Conservation (phyloP, 2,329 filamentous ascomycete genomes). For the Remersonia thermophila region DNA sequence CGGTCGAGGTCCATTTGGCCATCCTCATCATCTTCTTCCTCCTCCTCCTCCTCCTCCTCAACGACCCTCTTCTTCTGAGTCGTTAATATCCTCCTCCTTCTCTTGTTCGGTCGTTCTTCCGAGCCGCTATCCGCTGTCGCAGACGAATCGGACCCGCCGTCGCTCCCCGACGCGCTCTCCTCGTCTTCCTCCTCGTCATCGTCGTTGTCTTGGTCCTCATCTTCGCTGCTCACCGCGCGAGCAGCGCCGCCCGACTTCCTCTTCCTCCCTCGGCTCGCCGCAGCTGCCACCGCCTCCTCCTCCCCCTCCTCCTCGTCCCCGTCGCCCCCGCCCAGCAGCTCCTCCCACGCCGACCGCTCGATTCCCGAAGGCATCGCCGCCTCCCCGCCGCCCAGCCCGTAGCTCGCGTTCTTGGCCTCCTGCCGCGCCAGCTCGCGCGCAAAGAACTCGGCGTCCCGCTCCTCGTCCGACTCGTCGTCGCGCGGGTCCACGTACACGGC, state of each 20-base stretch:
- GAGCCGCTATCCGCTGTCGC: neutral
- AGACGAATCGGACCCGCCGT: neutral
- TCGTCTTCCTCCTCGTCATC: slow-evolving; percentile 18
- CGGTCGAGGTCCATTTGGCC: slow-evolving; percentile 16
- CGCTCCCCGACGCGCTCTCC: slow-evolving; percentile 1
- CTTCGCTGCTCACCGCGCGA: too few relatives aligned
- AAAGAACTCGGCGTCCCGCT: slow-evolving; percentile 61
- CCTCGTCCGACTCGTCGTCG: slow-evolving; percentile 83
- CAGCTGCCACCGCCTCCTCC: slow-evolving; percentile 16
- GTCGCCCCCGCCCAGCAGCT: slow-evolving; percentile 11
- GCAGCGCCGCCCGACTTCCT: slow-evolving; percentile 18
- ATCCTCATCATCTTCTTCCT: slow-evolving; percentile 11
- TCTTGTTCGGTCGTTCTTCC: slow-evolving; percentile 1
- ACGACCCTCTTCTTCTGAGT: slow-evolving; percentile 1
- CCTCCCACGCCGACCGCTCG: slow-evolving; percentile 14
- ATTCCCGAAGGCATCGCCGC: slow-evolving; percentile 7
- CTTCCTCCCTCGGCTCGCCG: slow-evolving; percentile 8
- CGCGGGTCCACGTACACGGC: slow-evolving; percentile 67
- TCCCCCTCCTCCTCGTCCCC: slow-evolving; percentile 8
- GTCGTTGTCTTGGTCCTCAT: slow-evolving; percentile 21
- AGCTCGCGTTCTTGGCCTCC: slow-evolving; percentile 30
- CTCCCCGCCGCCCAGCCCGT: slow-evolving; percentile 9
- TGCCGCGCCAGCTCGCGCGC: slow-evolving; percentile 55
- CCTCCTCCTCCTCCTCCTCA: slow-evolving; percentile 17
- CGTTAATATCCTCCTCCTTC: slow-evolving; percentile 2